These are phyloP conservation scores for Penicillium digitatum DNA, from an alignment of 2,329 filamentous ascomycete species.

Conservation along the genomic window DNA sequence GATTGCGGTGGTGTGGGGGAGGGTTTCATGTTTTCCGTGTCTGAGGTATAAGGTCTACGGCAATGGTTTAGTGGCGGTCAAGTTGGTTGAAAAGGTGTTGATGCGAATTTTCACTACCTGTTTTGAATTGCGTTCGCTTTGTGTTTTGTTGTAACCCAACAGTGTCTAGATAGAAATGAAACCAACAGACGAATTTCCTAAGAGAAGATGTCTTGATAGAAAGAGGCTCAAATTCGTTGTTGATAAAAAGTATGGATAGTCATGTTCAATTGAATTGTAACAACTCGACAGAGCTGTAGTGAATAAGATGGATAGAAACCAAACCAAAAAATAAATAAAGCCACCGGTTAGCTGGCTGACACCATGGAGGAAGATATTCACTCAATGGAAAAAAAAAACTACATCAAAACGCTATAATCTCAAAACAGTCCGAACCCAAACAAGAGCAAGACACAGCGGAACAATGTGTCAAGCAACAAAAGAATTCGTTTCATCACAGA, in stretches of 20 bases:
- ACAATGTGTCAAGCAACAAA: neutral
- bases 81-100: neutral
- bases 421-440: slow-evolving; percentile 5
- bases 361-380: slow-evolving; percentile 2
- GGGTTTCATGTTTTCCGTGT: neutral
- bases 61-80: neutral
- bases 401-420: slow-evolving; percentile 22
- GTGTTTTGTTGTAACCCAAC: too few species aligned
- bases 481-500: slow-evolving; percentile 5
- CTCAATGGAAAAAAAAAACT: slow-evolving; percentile 12
- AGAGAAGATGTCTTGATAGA: neutral
- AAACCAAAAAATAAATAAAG: neutral
- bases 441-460: neutral
- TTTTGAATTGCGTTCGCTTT: neutral
- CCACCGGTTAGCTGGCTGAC: neutral
- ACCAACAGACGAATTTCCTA: neutral
- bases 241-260: neutral
- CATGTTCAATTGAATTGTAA: slow-evolving; percentile 1
- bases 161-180: too few species aligned
- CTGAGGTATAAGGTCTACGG: neutral
- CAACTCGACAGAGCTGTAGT: neutral
- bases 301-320: neutral
- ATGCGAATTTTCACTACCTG: neutral
- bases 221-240: neutral
- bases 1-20: neutral